Conservation (phyloP, 2,329 filamentous ascomycete species). For the Mycosphaerella sp. region DNA sequence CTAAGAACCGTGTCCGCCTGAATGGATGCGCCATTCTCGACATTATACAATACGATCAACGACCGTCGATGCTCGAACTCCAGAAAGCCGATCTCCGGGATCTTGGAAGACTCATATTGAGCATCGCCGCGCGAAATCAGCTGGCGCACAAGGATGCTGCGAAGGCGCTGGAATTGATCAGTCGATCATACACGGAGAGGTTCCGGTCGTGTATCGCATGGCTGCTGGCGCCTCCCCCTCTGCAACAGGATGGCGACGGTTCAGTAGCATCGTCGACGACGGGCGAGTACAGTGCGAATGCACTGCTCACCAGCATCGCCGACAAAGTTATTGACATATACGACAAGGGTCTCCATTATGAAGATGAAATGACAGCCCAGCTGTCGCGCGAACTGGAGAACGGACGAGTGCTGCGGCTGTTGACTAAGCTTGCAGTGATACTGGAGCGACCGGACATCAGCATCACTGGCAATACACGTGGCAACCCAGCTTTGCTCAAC, state of each 20-base stretch:
- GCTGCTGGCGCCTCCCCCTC: constrained; percentile 60
- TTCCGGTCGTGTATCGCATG: constrained; percentile 74
- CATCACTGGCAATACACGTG: constrained; percentile 26
- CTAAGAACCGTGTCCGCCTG: constrained; percentile 81
- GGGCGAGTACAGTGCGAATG: constrained; percentile 61
- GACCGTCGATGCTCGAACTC: constrained; percentile 62
- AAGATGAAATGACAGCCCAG: constrained; percentile 66
- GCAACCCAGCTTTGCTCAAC: constrained; percentile 28
- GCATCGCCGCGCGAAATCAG: constrained; percentile 58
- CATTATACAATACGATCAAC: constrained; percentile 73
- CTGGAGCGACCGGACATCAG: constrained; percentile 79
- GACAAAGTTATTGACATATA: constrained; percentile 68
- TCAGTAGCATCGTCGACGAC: not conserved
- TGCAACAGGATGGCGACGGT: constrained; percentile 7
- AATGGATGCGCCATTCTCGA: constrained; percentile 86
- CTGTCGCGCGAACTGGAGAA: constrained; percentile 83
- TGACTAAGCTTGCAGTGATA: constrained; percentile 78
- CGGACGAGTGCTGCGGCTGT: constrained; percentile 69
- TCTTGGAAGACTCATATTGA: constrained; percentile 78
- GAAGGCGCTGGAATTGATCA: constrained; percentile 68
- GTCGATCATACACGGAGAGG: constrained; percentile 68
- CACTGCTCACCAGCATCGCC: constrained; percentile 71
- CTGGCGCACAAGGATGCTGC: constrained; percentile 52
- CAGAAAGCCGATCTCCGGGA: constrained; percentile 83
- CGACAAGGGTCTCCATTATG: constrained; percentile 70